These are phyloP conservation scores for Kappamyces sp. DNA, from an alignment of 192 early-diverging fungal genomes.

Conservation along the genomic window DNA sequence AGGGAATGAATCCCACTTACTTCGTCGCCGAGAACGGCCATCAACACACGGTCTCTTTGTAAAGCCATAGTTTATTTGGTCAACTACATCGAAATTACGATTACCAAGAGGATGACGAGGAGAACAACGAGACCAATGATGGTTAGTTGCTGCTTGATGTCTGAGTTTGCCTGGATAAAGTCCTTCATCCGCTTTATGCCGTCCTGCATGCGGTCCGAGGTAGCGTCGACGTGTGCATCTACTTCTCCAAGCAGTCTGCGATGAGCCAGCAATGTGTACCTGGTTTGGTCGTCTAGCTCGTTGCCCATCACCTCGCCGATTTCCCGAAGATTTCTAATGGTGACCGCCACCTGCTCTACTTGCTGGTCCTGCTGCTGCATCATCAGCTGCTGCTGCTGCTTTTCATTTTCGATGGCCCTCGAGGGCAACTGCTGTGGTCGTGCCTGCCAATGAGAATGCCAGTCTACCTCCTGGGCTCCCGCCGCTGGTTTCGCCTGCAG, in stretches of 20 bases:
- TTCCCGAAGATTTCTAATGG: slow-evolving; percentile 41
- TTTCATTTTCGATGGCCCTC: slow-evolving; percentile 38
- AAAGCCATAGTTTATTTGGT: slow-evolving; percentile 8
- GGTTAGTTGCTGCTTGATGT: slow-evolving; percentile 43
- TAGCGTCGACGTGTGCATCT: slow-evolving; percentile 46
- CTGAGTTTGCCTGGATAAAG: slow-evolving; percentile 48
- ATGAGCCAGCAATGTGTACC: slow-evolving; percentile 16
- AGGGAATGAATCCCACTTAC: slow-evolving; percentile 10
- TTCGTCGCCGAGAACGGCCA: slow-evolving; percentile 55
- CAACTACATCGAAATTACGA: slow-evolving; percentile 22
- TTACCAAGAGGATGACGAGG: slow-evolving; percentile 38
- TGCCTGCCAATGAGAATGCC: slow-evolving; percentile 2
- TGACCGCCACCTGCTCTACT: slow-evolving; percentile 41
- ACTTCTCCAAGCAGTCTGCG: slow-evolving; percentile 42
- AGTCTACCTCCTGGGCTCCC: neutral
- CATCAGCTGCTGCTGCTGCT: slow-evolving; percentile 37
- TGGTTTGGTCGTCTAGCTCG: slow-evolving; percentile 53
- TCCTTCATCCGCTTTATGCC: slow-evolving; percentile 46
- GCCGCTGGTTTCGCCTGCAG: neutral
- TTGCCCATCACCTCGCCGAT: slow-evolving; percentile 47
- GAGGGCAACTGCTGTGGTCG: neutral
- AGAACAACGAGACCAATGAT: slow-evolving; percentile 39
- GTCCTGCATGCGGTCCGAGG: slow-evolving; percentile 39
- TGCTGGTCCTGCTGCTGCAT: slow-evolving; percentile 48
- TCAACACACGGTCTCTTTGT: slow-evolving; percentile 43